phyloP scores from a whole-genome alignment of 352 stramenopile genomes.

The Globisporangium uncinulatum region DNA sequence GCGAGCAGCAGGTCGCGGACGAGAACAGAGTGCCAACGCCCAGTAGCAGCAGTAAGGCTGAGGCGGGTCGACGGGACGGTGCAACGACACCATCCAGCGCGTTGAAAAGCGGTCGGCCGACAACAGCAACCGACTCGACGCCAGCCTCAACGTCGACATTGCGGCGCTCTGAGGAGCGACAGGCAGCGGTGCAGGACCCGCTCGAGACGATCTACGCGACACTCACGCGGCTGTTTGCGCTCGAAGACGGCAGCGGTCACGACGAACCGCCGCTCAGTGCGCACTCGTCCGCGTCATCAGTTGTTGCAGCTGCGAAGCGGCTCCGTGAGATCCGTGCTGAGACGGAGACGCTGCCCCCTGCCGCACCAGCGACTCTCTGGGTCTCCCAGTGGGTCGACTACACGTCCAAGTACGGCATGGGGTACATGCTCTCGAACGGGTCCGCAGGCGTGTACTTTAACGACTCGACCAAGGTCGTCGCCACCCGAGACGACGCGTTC shows the following conservation, averaged over 20 bases:
- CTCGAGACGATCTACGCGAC: constrained; percentile 53
- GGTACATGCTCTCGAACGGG: constrained; percentile 96
- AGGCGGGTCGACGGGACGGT: constrained; percentile 6
- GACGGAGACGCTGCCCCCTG: constrained; percentile 27
- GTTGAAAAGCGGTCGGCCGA: not conserved
- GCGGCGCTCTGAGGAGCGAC: constrained; percentile 1
- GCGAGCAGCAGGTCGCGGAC: constrained; percentile 3
- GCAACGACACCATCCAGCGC: not conserved
- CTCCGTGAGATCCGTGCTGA: constrained; percentile 58
- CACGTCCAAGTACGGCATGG: constrained; percentile 98
- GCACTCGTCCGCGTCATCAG: constrained; percentile 48
- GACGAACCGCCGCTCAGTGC: constrained; percentile 37
- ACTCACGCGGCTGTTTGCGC: constrained; percentile 55
- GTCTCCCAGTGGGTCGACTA: constrained; percentile 98
- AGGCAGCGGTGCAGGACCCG: constrained; percentile 14
- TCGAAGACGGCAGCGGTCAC: constrained; percentile 42
- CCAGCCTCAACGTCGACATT: not conserved
- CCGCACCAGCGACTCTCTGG: constrained; percentile 78
- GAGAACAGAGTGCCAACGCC: constrained; percentile 1
- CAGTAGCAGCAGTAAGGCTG: not conserved
- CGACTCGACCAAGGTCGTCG: constrained; percentile 97
- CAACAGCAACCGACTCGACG: constrained; percentile 5
- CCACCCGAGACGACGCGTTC: constrained; percentile 72
- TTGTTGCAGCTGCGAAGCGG: constrained; percentile 57
- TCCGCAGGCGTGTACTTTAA: constrained; percentile 98